Base-by-base conservation (phyloP, 2,329 filamentous ascomycete genomes). In the Stemphylium beticola region DNA sequence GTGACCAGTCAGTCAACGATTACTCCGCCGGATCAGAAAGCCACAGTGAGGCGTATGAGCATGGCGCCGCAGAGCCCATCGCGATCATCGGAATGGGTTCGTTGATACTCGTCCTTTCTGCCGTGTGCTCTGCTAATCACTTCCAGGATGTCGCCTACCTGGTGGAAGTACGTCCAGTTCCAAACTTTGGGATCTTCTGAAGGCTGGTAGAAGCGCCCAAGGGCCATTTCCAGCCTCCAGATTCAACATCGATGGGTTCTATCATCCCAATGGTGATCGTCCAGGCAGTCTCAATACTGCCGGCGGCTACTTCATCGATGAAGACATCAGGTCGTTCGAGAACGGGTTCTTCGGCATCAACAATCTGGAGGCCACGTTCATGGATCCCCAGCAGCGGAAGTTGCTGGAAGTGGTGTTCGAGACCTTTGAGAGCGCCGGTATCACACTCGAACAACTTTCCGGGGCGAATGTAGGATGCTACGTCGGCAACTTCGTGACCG, bases 371-470 rank as follows among this genome's bases (percentile, higher is more conserved):
- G 58, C 55, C 2, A 38, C 26, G 11, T 60, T 59, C 1, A 62
- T 73, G 54, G 71, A 74, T 41, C 57, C 68, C 2, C 9, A 52
- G 11, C 71, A 75, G 32, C 61, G 72, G 0, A 69, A 70, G 42
- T 49, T 74, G 1, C 55, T 75, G 1, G 73, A 75, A 47, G 58
- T 64, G 0, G 51, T 55, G 0, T 75, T 64, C 42, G 74, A 78
- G 52, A 72, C 75, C 1, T 60, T 84, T 11, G 76, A 78, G 50
- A 74, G 65, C 51, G 74, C 64, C n/a, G 74, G 72, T 7, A 54
- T 67, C 3, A 47, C 68, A 2, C 64, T 65, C 49, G 68, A 74
- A 15, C 61, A 36, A 4, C 43, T 67, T 17, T 53, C 46, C 1
- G 69, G 67, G 1, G 56, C 66, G 0, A 46, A 44, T 0, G 68